Base-by-base conservation (phyloP, 2,329 filamentous ascomycete genomes). In the Epichloe coenophiala region DNA sequence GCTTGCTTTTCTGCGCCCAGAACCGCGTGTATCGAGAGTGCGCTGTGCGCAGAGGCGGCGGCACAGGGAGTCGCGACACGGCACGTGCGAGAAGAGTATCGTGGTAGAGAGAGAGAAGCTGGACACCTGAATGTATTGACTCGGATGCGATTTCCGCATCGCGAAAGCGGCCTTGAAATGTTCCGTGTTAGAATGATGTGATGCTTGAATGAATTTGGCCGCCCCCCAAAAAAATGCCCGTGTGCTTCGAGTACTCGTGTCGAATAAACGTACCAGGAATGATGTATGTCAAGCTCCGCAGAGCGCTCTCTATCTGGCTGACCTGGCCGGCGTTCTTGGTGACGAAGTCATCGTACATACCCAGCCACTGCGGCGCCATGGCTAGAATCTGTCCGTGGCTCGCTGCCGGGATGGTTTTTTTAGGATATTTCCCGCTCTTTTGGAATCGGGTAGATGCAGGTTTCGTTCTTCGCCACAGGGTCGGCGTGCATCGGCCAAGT, bases 91-190 rank as follows among this genome's bases (percentile, higher is more conserved):
- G 83, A 43, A 97, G 78, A 50, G 82, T 81, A 68, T 96, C 91
- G 75, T 97, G 91, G 67, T 96, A 96, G 50, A 96, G 75, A 1
- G 89, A 90, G 50, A 97, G 81, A 13, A 97, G 77, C 64, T 95
- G 89, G 27, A 96, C 86, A 56, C 84, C 82, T 13, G 88, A 93
- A 66, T 95, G 88, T 47, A 95, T 76, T 44, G 86, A 91, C 69
- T 98, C 93, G 48, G 91, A 95, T 46, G 91, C 88, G 59, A 97
- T 84, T 66, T 97, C 93, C 55, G 91, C 90, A 68, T 97, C 91
- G 59, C 87, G 81, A 61, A 91, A 91, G 49, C 87, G 86, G 51
- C 87, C 83, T 84, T 27, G 48, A 23, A 1, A 2, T n/a, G 36
- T 8, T 13, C 6, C 15, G 19, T 13, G 23, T 50, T 37, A 50